Evolutionary conservation across 1,284 basidiomycete species (phyloP).

Genomic region (Apiotrichum laibachii): DNA sequence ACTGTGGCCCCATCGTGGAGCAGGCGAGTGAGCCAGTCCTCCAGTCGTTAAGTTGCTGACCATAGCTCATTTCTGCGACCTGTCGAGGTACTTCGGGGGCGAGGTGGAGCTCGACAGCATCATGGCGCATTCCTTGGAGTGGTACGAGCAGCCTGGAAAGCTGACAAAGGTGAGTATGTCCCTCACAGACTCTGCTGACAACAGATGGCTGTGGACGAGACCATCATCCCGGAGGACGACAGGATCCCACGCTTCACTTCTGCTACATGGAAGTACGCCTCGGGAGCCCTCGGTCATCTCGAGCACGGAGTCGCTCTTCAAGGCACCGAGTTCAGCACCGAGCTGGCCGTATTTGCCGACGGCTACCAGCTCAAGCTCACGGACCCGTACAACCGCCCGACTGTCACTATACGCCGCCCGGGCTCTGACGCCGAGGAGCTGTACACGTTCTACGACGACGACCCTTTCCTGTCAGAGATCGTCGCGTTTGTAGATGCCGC

Average conservation of each 20-base stretch:
- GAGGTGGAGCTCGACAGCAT: constrained; percentile 88
- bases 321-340: constrained; percentile 85
- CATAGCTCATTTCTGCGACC: constrained; percentile 61
- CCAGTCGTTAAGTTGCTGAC: too few species aligned
- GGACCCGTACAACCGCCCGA: constrained; percentile 71
- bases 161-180: constrained; percentile 64
- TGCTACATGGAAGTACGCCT: constrained; percentile 71
- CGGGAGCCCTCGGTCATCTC: constrained; percentile 84
- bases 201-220: constrained; percentile 49
- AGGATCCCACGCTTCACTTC: constrained; percentile 52
- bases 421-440: constrained; percentile 80
- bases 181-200: too few species aligned
- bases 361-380: constrained; percentile 65
- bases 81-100: constrained; percentile 93
- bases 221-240: constrained; percentile 48
- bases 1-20: constrained; percentile 84
- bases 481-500: constrained; percentile 79
- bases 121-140: constrained; percentile 80
- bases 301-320: constrained; percentile 84
- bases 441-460: constrained; percentile 71
- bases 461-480: constrained; percentile 88
- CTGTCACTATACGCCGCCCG: constrained; percentile 77
- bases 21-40: constrained; percentile 67
- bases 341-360: constrained; percentile 86
- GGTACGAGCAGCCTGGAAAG: constrained; percentile 83